Evolutionary conservation across 768 basidiomycete species (phyloP), one percentile per base, ranked within the genome.

Genomic region (Xerocomellus dryophilus): DNA sequence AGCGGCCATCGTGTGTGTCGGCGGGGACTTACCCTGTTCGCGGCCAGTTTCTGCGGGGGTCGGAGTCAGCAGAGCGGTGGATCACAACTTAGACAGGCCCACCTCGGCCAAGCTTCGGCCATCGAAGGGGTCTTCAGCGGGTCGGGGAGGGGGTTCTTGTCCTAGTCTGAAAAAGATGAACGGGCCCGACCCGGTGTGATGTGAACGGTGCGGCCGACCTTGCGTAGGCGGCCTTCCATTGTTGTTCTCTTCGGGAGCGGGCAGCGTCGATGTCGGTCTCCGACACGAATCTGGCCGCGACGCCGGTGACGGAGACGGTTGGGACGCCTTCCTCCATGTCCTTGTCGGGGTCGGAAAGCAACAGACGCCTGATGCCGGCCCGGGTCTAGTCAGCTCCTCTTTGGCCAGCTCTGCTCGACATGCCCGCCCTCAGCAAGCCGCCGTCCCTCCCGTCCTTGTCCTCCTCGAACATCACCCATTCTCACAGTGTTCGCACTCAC

Each of bases 151-250:
- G 9, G 91, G 91, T 51, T 88, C 90, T 68, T 93, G 92, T 46
- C 91, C 91, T 10, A 93, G 77, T 56, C 90, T 90, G 51, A 47
- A 53, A 38, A 47, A 31, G 58, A 51, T 58, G 52, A 53, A 42
- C 47, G 20, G 44, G 32, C 44, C 20, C 41, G 49, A 36, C 43
- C 10, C 6, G 23, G 43, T 34, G 41, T 50, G 43, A 34, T 23
- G 29, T 40, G 45, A 12, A 47, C 18, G 25, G 17, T 11, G 21
- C 14, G 0, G 23, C 39, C 61, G 55, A 84, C 88, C 88, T 81
- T 40, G 90, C 91, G 70, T 93, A 93, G 25, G 91, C 91, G 14
- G 90, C 91, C 64, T 86, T 90, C 91, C 91, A 93, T 62, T 91
- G 88, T 62, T 90, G 90, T 7, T 93, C 91, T 57, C 84, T 76